Evolutionary conservation across 2,329 filamentous ascomycete species (phyloP).

Genomic region (Venturia oleaginea): DNA sequence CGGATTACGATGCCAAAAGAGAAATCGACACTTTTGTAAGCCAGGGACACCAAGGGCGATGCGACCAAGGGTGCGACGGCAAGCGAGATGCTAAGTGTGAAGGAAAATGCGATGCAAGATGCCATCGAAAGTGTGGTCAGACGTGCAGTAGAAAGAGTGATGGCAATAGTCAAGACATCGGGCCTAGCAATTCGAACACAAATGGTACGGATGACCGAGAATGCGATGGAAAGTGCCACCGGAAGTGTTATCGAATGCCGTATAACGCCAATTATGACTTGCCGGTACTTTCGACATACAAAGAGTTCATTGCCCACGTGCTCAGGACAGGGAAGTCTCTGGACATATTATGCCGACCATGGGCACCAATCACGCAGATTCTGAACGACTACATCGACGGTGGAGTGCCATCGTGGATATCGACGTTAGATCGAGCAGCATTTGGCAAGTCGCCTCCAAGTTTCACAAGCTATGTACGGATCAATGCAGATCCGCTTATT

Average conservation of each 20-base stretch:
- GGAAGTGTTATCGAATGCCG: not conserved
- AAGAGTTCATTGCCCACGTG: not conserved
- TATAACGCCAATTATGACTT: not conserved
- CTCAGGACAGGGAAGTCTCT: not conserved
- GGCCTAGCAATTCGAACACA: no score
- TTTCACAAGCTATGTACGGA: not conserved
- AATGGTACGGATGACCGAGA: no score
- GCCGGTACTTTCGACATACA: slow-evolving; percentile 2
- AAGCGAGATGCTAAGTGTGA: no score
- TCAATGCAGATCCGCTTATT: slow-evolving; percentile 29
- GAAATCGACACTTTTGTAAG: slow-evolving; percentile 5
- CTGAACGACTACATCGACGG: not conserved
- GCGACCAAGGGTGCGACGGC: no score
- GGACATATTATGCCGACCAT: slow-evolving; percentile 7
- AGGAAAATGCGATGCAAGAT: no score
- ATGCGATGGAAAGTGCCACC: no score
- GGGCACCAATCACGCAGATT: not conserved
- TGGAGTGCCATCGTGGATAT: slow-evolving; percentile 7
- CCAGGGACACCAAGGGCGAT: not conserved
- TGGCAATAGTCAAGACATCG: no score
- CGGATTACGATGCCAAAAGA: not conserved
- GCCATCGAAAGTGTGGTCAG: no score
- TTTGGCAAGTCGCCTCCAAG: not conserved
- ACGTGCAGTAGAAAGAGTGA: no score
- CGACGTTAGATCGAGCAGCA: slow-evolving; percentile 3